Evolutionary conservation across 306 rosid species (phyloP), one percentile per base, ranked within the genome.

Genomic region (Sechiopsis laciniata): DNA sequence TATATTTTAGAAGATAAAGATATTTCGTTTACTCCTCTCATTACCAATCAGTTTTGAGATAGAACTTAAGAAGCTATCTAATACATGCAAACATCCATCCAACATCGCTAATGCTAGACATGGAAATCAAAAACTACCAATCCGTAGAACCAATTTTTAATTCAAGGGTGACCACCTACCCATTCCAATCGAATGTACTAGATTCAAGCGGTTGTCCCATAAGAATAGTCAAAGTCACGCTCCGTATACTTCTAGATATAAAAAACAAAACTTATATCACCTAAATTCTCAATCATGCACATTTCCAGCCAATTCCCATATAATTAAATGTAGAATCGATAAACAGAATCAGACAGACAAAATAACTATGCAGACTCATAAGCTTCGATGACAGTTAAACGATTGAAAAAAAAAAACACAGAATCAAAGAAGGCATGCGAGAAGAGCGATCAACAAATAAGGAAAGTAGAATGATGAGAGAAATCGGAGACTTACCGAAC

Each of bases 401-500:
- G 51, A 51, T 59, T 24, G 58, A 50, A 69, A n/a, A 48, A 51
- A 61, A 8, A 11, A 48, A 0, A 48, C 5, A 48, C 13, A 69
- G 21, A 22, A 50, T 10, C 53, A 48, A 13, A 21, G 11, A 6
- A 67, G 37, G 55, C 10, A 46, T 2, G 21, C 48, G 56, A 48
- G 22, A 67, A 21, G 19, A 46, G 55, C 19, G 56, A 69, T 48
- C 74, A 22, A 13, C 45, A 50, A 48, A 50, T 13, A 13, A 69
- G 14, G 10, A 8, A 66, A 67, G 12, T 10, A 19, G 19, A 67
- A 20, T 13, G 26, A 13, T 46, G 5, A 68, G 13, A 24, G 56
- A 45, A 68, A 68, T 46, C 37, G 6, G 59, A 70, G 35, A 69
- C 74, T 22, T 69, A 50, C 74, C 24, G 58, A 50, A 50, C 6